Base-by-base conservation (phyloP, 2,329 filamentous ascomycete genomes). In the Monosporascus sp. region DNA sequence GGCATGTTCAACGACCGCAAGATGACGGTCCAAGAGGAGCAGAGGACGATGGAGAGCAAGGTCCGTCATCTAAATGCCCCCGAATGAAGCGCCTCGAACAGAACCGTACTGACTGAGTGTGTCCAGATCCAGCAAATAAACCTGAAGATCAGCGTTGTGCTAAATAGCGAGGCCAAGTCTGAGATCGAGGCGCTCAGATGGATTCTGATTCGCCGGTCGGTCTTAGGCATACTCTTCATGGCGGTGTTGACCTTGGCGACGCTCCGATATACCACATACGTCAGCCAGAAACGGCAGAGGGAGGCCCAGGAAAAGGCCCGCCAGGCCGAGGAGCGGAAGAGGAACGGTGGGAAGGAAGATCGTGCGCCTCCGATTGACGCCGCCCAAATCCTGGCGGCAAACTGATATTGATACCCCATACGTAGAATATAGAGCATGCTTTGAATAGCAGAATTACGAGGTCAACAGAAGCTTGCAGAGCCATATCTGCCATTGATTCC, bases 1-100 rank as follows among this genome's bases (percentile, higher is more conserved):
- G 93, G 90, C 53, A 88, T 97, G 80, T 97, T 97, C 68, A 93
- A 97, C 65, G 93, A 99, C 68, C 84, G 95, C 44, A 94, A 93
- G 68, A 96, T 97, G 89, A 83, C 84, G 2, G 91, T 96, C 2
- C 78, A 91, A 51, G 89, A 93, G 70, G 89, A 97, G 69, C 91
- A 97, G 71, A 86, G 91, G 66, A 79, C 80, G 6, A 87, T 89
- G 65, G 93, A 97, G 66, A 89, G 88, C 49, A 86, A 86, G 62
- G 86, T 90, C 73, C 51, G 80, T 75, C 5, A 11, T 22, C 41
- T 39, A 14, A 22, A 47, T 14, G 1, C 4, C 31, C 31, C 9
- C 9, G 9, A 14, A 34, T 14, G 6, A 14, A 14, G 31, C 5
- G 31, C 31, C 5, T 3, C 7, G 2, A 17, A 17, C 51, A 50